These are phyloP conservation scores for Echites panduratus DNA, from an alignment of 257 asterid species.

Conservation along the genomic window DNA sequence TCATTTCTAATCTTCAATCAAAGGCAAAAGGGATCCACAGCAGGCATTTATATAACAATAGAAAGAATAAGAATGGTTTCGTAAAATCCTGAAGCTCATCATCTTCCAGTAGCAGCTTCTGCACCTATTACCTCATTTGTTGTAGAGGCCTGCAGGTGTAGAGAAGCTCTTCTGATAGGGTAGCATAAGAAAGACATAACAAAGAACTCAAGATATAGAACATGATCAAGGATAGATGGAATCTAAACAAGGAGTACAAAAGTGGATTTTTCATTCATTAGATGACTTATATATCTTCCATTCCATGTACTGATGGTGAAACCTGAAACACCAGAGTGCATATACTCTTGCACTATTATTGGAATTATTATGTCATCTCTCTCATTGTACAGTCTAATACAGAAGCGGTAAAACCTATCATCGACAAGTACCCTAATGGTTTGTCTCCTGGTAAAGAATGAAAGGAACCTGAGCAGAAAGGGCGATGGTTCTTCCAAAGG, in stretches of 20 bases:
- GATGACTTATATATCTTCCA: not conserved
- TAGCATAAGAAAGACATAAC: not conserved
- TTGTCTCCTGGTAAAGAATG: constrained; percentile 22
- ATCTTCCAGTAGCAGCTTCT: not conserved
- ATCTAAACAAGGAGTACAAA: not conserved
- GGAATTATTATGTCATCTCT: not conserved
- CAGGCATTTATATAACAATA: no score
- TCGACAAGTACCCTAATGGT: constrained; percentile 10
- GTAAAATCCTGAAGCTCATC: not conserved
- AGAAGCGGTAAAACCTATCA: constrained; percentile 18
- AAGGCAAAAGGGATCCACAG: no score
- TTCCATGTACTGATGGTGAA: not conserved
- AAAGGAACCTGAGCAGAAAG: not conserved
- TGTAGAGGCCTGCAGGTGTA: not conserved
- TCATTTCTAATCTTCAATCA: not conserved
- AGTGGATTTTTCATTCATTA: not conserved
- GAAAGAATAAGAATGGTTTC: not conserved
- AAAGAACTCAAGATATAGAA: not conserved
- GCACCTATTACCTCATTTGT: not conserved
- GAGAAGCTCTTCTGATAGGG: not conserved
- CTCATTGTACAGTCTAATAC: not conserved
- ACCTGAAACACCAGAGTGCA: not conserved
- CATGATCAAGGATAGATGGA: not conserved
- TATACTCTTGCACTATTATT: not conserved
- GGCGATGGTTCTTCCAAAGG: not conserved